A percentile compares a stretch with the other conserved stretches of the same genome.
Evolutionary conservation across 2,329 filamentous ascomycete species (phyloP).

Genomic region (Drechslerella coelobrocha): DNA sequence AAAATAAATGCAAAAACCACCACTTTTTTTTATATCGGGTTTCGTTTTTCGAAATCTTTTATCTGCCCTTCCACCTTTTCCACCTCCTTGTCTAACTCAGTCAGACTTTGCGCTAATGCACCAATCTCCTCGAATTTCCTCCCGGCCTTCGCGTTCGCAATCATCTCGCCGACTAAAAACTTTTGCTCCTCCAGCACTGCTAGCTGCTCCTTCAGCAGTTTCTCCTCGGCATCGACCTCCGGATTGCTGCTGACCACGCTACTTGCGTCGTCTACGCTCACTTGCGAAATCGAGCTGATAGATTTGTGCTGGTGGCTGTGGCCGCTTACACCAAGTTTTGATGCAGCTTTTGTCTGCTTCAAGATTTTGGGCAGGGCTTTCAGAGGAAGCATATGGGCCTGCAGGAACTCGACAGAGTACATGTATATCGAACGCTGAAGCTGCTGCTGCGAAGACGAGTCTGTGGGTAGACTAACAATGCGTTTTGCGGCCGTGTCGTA

Average conservation of each 20-base stretch:
- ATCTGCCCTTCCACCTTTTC: conserved; percentile 71
- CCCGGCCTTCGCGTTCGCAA: conserved; percentile 75
- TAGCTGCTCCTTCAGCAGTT: conserved; percentile 76
- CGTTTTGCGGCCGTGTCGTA: conserved; percentile 83
- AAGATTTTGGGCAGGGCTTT: conserved; percentile 75
- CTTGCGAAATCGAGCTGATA: conserved; percentile 26
- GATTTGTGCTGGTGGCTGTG: conserved; percentile 33
- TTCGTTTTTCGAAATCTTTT: conserved; percentile 66
- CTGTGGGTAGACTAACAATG: conserved; percentile 77
- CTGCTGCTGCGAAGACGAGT: conserved; percentile 73
- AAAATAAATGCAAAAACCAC: conserved; percentile 55
- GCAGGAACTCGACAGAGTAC: conserved; percentile 81
- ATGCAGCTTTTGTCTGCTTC: conserved; percentile 56
- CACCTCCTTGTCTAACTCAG: conserved; percentile 82
- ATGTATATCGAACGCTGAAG: conserved; percentile 83
- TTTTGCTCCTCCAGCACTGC: conserved; percentile 89
- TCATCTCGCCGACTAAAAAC: conserved; percentile 87
- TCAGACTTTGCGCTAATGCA: conserved; percentile 77
- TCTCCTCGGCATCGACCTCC: conserved; percentile 80
- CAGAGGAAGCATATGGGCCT: conserved; percentile 87
- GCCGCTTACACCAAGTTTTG: conserved; percentile 1
- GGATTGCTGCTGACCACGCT: conserved; percentile 67
- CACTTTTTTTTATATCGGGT: conserved; percentile 32
- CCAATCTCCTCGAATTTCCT: conserved; percentile 86
- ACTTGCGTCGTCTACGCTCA: conserved; percentile 37